phyloP scores from a whole-genome alignment of 2,329 filamentous ascomycete species.

The Hypocreales sp. region DNA sequence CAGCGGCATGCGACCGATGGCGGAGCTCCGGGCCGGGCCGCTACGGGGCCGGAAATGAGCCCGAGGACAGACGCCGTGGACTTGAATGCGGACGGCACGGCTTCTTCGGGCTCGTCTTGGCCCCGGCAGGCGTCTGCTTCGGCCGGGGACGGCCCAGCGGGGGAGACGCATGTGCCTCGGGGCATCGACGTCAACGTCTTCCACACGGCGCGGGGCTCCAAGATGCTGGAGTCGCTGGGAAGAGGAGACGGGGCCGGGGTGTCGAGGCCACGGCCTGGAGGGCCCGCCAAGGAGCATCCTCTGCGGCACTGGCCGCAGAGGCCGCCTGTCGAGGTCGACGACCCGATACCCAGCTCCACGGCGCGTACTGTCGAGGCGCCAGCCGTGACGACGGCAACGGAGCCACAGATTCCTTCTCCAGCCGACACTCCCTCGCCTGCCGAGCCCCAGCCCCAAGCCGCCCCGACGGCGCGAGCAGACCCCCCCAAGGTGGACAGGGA shows the following conservation, averaged over 20 bases:
- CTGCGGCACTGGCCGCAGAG: constrained; percentile 17
- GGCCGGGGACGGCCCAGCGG: constrained; percentile 5
- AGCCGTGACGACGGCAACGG: background rate
- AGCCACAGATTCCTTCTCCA: constrained; percentile 1
- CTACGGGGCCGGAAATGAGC: too few relatives aligned
- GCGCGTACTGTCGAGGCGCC: background rate
- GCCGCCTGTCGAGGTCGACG: constrained; percentile 7
- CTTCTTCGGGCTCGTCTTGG: background rate
- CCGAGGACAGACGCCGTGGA: too few relatives aligned
- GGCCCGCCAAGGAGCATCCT: constrained; percentile 19
- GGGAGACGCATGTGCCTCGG: constrained; percentile 19
- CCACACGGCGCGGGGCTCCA: constrained; percentile 27
- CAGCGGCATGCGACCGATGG: too few relatives aligned
- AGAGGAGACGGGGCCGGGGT: constrained; percentile 8
- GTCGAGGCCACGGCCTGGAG: constrained; percentile 4
- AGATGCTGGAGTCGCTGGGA: constrained; percentile 23
- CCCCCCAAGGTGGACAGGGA: constrained; percentile 3
- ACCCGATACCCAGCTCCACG: background rate
- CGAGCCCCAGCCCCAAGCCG: background rate
- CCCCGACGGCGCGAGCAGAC: background rate
- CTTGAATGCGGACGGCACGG: too few relatives aligned
- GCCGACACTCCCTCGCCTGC: constrained; percentile 1
- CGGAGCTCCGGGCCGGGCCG: too few relatives aligned
- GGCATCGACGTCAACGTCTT: constrained; percentile 32
- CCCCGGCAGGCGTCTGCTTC: constrained; percentile 3